Conservation (phyloP, 108 stramenopile species). For the Epithemia pelagica region DNA sequence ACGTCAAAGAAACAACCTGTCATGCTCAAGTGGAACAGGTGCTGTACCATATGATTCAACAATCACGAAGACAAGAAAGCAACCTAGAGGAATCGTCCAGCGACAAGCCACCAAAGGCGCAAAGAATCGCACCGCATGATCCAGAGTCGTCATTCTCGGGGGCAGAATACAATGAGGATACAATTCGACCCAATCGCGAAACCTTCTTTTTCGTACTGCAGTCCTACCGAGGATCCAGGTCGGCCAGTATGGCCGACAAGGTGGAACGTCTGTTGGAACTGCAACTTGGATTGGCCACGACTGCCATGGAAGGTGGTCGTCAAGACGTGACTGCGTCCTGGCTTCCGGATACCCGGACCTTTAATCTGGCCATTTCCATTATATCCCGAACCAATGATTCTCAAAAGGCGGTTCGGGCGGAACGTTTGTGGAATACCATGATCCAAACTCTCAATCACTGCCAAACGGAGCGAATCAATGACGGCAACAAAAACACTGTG, state of each 20-base stretch:
- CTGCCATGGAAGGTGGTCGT: constrained; percentile 18
- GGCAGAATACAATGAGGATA: neutral
- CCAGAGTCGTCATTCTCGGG: neutral
- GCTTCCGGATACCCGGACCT: constrained; percentile 14
- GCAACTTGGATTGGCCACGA: constrained; percentile 16
- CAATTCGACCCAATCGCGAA: constrained; percentile 39
- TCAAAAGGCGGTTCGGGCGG: constrained; percentile 45
- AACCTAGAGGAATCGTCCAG: neutral
- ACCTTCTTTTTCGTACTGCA: constrained; percentile 23
- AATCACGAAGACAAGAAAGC: constrained; percentile 6
- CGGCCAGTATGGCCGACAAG: constrained; percentile 18
- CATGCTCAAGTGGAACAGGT: constrained; percentile 16
- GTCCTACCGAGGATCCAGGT: constrained; percentile 10
- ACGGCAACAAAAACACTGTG: neutral
- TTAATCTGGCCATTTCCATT: constrained; percentile 43
- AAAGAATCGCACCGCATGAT: neutral
- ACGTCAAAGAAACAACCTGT: constrained; percentile 21
- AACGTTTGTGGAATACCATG: constrained; percentile 33
- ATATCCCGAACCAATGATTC: constrained; percentile 32
- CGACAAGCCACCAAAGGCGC: neutral
- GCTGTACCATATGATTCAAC: constrained; percentile 41
- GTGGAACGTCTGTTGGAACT: constrained; percentile 34
- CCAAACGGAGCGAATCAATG: neutral
- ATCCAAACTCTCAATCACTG: constrained; percentile 9
- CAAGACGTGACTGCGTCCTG: constrained; percentile 6